A percentile compares a stretch with the other conserved stretches of the same genome.
phyloP scores from a whole-genome alignment of 2,329 filamentous ascomycete species.

The Penicillium sp. region DNA sequence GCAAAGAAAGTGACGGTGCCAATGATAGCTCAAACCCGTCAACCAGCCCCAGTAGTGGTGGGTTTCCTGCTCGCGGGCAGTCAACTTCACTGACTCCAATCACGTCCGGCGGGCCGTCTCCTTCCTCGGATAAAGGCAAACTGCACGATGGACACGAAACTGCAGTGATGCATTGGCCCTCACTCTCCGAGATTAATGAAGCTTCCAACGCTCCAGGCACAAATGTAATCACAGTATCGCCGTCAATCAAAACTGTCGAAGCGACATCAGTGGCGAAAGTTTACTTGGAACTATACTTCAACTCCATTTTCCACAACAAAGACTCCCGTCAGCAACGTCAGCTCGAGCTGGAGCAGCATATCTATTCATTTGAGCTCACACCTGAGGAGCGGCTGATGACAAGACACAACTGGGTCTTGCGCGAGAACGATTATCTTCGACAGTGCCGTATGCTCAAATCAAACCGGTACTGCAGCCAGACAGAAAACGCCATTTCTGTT shows the following conservation, averaged over 20 bases:
- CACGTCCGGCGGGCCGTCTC: constrained; percentile 34
- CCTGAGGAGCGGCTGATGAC: constrained; percentile 55
- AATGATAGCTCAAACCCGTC: constrained; percentile 37
- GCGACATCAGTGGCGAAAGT: constrained; percentile 76
- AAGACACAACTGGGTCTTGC: constrained; percentile 59
- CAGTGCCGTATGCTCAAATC: constrained; percentile 68
- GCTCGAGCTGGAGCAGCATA: constrained; percentile 60
- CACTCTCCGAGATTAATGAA: background rate
- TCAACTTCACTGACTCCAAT: constrained; percentile 37
- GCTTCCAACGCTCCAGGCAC: background rate
- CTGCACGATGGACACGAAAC: background rate
- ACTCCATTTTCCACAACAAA: constrained; percentile 59
- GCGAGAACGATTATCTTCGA: constrained; percentile 73
- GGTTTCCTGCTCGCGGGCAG: constrained; percentile 29
- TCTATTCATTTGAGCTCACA: constrained; percentile 57
- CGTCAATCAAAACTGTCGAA: constrained; percentile 64
- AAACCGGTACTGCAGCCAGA: constrained; percentile 47
- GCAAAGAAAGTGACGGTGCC: constrained; percentile 28
- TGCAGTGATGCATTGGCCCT: background rate
- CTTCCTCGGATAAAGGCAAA: constrained; percentile 16
- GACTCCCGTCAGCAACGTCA: constrained; percentile 61
- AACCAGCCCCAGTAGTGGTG: constrained; percentile 26
- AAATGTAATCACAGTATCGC: constrained; percentile 10
- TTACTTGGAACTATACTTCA: constrained; percentile 80
- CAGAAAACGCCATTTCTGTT: constrained; percentile 51